Base-by-base conservation (phyloP, 2,329 filamentous ascomycete species). In the Claviceps sp. region DNA sequence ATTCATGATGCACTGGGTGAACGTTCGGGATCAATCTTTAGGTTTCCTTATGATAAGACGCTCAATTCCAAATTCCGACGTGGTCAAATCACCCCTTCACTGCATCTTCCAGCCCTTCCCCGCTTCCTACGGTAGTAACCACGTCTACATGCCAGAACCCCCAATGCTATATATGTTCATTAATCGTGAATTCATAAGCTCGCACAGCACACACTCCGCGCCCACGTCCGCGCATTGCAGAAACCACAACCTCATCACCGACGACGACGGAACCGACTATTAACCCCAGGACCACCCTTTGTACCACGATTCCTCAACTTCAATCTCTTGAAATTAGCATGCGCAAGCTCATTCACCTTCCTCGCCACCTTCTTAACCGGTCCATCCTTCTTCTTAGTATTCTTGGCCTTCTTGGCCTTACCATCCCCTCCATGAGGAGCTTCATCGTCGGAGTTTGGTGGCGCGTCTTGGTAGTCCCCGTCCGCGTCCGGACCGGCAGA, bases 291-390 rank as follows among this genome's bases (percentile, higher is more conserved):
- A 4, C 78, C 79, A 1, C 80, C 81, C 64, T 83, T 84, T n/a
- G 77, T 67, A 3, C 80, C 81, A 3, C 72, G 67, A 58, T 82
- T 83, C 58, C 71, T 72, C 61, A 85, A 67, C 70, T 85, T 85
- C 54, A 85, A 63, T 52, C 78, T 69, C 63, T 80, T 80, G 65
- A 84, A 85, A 67, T 85, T 85, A 55, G 79, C 74, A 59, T 84
- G 77, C 14, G 81, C 81, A 58, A 80, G 65, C 56, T 79, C 79
- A 59, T 78, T 82, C 48, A 85, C 78, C 67, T 84, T 85, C 59
- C 74, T 74, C 24, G 68, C 71, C 5, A 70, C 70, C 62, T 75
- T 77, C 62, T 74, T 75, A 45, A 80, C 69, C 38, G 65, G 63
- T 16, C 71, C 72, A 40, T 70, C 70, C 56, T 70, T 67, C 49